These are phyloP conservation scores for Phytopythium oedochilum DNA, from an alignment of 352 stramenopile genomes.

Conservation along the genomic window DNA sequence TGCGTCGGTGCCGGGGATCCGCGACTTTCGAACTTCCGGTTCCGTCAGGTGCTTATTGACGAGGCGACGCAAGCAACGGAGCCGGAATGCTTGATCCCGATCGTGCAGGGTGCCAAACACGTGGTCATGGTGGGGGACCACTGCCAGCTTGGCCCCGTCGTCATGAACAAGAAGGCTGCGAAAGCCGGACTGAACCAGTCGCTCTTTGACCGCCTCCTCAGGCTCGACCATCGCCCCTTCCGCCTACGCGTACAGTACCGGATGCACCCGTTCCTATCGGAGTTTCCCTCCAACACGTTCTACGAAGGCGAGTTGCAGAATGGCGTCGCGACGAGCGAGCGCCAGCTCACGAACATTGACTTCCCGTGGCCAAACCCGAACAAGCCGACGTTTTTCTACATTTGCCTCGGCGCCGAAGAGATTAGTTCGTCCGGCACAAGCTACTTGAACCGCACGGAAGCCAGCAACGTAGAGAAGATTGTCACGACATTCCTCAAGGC, in stretches of 20 bases:
- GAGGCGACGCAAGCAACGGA: slow-evolving; percentile 99
- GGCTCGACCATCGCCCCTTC: slow-evolving; percentile 95
- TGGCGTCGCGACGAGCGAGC: slow-evolving; percentile 95
- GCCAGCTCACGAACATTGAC: slow-evolving; percentile 80
- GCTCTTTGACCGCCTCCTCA: slow-evolving; percentile 97
- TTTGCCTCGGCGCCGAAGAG: slow-evolving; percentile 95
- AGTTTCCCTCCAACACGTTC: slow-evolving; percentile 99
- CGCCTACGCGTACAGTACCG: slow-evolving; percentile 99
- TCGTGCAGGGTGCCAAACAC: slow-evolving; percentile 98
- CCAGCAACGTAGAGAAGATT: slow-evolving; percentile 97
- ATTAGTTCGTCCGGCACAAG: slow-evolving; percentile 97
- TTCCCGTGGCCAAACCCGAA: slow-evolving; percentile 97
- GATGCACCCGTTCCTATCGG: slow-evolving; percentile 98
- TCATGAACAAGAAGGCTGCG: slow-evolving; percentile 98
- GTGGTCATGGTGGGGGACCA: slow-evolving; percentile 99
- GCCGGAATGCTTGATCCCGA: slow-evolving; percentile 98
- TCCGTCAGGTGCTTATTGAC: slow-evolving; percentile 99
- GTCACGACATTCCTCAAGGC: slow-evolving; percentile 96
- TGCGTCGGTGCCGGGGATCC: slow-evolving; percentile 97
- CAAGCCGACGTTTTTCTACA: slow-evolving; percentile 99
- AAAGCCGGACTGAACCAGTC: slow-evolving; percentile 96
- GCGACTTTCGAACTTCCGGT: slow-evolving; percentile 97
- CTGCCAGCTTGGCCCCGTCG: slow-evolving; percentile 96
- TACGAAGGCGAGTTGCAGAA: slow-evolving; percentile 99
- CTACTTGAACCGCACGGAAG: slow-evolving; percentile 98